Base-by-base conservation (phyloP, 805 yeast species). In the Candida anglica region DNA sequence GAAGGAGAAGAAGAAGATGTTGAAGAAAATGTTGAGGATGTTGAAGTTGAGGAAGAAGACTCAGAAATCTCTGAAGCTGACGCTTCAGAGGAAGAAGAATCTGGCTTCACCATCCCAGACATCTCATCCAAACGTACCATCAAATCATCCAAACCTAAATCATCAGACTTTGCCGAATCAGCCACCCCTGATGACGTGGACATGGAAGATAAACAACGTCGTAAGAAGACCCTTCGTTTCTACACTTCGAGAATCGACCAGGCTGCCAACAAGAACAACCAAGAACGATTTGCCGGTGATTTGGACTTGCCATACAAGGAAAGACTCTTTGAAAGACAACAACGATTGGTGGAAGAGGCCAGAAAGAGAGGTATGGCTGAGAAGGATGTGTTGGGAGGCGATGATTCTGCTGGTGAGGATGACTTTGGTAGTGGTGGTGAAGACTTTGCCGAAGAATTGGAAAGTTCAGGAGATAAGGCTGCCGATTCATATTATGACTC, bases 231-330 rank as follows among this genome's bases (percentile, higher is more conserved):
- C 2, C 75, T 93, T 49, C 80, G 98, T 40, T 93, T 93, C 78
- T 93, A 93, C 71, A 93, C 98, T 1, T 86, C 98, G 38, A 89
- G 91, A 61, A 89, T 93, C 58, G 96, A 88, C 57, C 95, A 89
- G 63, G 81, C 81, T 33, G 79, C 73, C 18, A 69, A 70, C 46
- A 82, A 81, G 57, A 74, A 75, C 40, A 66, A 63, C 27, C 39
- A 34, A 21, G 58, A 55, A 13, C 43, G 45, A 18, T 47, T 36
- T 37, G 81, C 80, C 30, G 98, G 98, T 48, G 98, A 91, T 58
- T 73, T 75, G 41, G 98, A 91, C 61, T 64, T 91, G 39, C 97
- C 98, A 13, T 91, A 93, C 59, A 79, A 77, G 47, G 98, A 91
- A 61, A 76, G 97, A 48, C 69, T 86, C 28, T 89, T 76, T 50